Evolutionary conservation across 192 early-diverging fungal genomes (phyloP), one percentile per base, ranked within the genome.

Genomic region (Coemansia sp.): DNA sequence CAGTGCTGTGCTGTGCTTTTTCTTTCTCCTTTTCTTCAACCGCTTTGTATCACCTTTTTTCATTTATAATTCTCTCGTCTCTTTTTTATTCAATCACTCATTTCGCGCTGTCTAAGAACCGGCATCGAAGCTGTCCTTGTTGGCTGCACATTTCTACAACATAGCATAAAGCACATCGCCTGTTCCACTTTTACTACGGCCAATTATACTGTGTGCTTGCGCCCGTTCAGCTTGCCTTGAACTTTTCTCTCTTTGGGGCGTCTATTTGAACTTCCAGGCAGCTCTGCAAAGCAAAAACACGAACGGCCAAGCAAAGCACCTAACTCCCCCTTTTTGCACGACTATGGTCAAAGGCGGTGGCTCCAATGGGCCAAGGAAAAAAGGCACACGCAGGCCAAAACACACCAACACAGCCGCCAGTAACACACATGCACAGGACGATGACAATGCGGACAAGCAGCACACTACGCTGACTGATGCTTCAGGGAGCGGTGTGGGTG

Each of bases 281-380:
- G 44, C 1, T 4, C 0, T 4, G 9, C 5, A 46, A 46, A 46
- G 16, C 44, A 14, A 5, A 14, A 14, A 41, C 1, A 12, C 39
- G 7, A 41, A 41, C 1, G 39, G 12, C 39, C 39, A 14, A 41
- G 9, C 7, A 8, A 41, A 41, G 6, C 9, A 8, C 9, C 39
- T 4, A 41, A 14, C 39, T 14, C 14, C 16, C 7, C 18, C 18
- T 16, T 16, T 45, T 45, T 38, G 38, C 35, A n/a, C 43, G n/a
- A 10, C n/a, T 15, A 78, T 78, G 77, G 77, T 56, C 48, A 71
- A 61, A 53, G 48, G 72, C 44, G 41, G 64, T 58, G 45, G 64
- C 20, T 62, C 68, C 34, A 60, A 62, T n/a, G 60, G 59, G n/a
- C 48, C 45, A 23, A 68, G 66, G 49, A 68, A 60, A 60, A 68